Conservation (phyloP, 2,329 filamentous ascomycete species). For the Lasiodiplodia theobromae region DNA sequence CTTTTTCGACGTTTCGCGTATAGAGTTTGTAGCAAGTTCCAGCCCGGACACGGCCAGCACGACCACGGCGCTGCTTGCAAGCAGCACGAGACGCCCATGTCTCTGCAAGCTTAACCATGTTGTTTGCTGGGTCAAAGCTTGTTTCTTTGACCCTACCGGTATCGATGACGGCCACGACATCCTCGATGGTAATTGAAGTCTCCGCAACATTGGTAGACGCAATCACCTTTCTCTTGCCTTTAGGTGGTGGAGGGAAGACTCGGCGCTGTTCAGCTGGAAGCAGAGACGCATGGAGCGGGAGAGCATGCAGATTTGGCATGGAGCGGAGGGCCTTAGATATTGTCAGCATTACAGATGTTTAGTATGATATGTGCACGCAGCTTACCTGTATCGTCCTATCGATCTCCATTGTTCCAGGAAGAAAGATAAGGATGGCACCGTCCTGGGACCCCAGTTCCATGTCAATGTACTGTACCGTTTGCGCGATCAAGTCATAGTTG, state of each 20-base stretch:
- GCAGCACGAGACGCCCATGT: constrained; percentile 94
- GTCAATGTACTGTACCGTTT: constrained; percentile 84
- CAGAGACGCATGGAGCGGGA: constrained; percentile 91
- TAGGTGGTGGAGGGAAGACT: constrained; percentile 80
- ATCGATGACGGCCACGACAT: constrained; percentile 95
- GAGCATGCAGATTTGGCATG: constrained; percentile 69
- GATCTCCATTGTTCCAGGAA: constrained; percentile 92
- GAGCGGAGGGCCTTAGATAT: constrained; percentile 62
- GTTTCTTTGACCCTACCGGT: constrained; percentile 96
- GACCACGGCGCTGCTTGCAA: constrained; percentile 90
- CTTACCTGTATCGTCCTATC: constrained; percentile 71
- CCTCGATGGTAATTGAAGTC: constrained; percentile 97
- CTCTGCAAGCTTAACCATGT: constrained; percentile 93
- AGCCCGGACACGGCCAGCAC: constrained; percentile 89
- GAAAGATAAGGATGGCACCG: constrained; percentile 93
- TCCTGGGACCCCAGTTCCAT: constrained; percentile 73
- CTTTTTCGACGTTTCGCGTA: constrained; percentile 79
- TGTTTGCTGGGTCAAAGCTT: constrained; percentile 87
- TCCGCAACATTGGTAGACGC: constrained; percentile 97
- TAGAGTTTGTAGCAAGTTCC: constrained; percentile 96
- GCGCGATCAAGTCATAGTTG: constrained; percentile 86
- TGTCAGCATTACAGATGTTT: neutral
- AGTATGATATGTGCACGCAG: neutral
- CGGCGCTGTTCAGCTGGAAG: constrained; percentile 86
- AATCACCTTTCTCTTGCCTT: constrained; percentile 87